A percentile compares a stretch with the other conserved stretches of the same genome.
Evolutionary conservation across 192 early-diverging fungal species (phyloP).

Genomic region (Radiomyces spectabilis): DNA sequence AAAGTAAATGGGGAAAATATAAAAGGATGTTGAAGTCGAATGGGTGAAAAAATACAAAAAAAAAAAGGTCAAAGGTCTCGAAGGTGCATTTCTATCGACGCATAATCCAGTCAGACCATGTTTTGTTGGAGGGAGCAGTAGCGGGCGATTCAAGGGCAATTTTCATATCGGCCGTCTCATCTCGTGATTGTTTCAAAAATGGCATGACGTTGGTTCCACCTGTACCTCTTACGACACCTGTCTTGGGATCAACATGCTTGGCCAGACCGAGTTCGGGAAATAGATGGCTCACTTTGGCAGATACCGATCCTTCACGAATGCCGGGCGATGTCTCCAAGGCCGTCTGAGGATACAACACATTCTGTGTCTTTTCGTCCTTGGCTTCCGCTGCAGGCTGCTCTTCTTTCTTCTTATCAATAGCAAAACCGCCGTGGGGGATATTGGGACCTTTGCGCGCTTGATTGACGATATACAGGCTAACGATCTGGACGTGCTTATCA

Average conservation of each 20-base stretch:
- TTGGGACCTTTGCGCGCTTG: slow-evolving; percentile 70
- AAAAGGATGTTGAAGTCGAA: neutral
- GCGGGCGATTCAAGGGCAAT: neutral
- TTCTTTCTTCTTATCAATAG: slow-evolving; percentile 11
- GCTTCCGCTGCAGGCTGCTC: neutral
- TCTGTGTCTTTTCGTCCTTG: neutral
- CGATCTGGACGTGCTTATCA: slow-evolving; percentile 88
- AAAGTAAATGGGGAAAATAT: neutral
- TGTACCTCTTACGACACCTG: slow-evolving; percentile 62
- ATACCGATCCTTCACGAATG: slow-evolving; percentile 3
- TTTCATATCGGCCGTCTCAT: slow-evolving; percentile 67
- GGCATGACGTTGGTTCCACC: slow-evolving; percentile 87
- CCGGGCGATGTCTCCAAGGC: slow-evolving; percentile 9
- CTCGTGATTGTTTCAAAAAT: slow-evolving; percentile 85
- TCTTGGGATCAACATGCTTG: slow-evolving; percentile 45
- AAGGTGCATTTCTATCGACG: neutral
- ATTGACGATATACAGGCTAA: slow-evolving; percentile 81
- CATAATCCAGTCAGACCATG: slow-evolving; percentile 16
- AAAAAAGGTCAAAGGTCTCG: neutral
- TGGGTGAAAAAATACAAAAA: neutral
- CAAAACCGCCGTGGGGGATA: slow-evolving; percentile 51
- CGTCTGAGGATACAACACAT: slow-evolving; percentile 27
- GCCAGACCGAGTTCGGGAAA: slow-evolving; percentile 44
- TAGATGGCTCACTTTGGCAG: slow-evolving; percentile 9
- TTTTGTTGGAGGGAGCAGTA: neutral